Conservation (phyloP, 108 stramenopile species). For the Epithemia pelagica region DNA sequence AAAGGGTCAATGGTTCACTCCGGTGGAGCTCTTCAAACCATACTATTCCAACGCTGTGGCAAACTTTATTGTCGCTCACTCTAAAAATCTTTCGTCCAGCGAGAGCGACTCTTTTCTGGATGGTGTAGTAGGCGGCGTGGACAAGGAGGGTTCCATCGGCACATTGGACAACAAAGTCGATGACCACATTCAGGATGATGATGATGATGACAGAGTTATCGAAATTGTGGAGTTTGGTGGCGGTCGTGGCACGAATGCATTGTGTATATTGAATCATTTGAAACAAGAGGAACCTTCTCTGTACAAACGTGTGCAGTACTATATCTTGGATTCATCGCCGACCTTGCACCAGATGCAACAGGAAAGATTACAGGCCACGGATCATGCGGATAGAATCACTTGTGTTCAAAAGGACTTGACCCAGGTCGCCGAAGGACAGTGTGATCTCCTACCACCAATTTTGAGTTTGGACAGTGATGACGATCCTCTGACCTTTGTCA, state of each 20-base stretch:
- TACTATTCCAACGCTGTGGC: conserved; percentile 64
- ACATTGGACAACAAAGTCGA: neutral
- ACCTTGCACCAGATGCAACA: conserved; percentile 59
- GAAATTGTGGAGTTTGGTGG: conserved; percentile 78
- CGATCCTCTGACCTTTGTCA: conserved; percentile 42
- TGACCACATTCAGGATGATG: neutral
- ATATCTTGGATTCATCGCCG: conserved; percentile 71
- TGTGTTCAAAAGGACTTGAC: conserved; percentile 54
- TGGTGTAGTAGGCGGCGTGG: no score
- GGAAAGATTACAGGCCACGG: conserved; percentile 20
- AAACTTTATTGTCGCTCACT: conserved; percentile 48
- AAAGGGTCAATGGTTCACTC: conserved; percentile 81
- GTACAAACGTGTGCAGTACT: conserved; percentile 57
- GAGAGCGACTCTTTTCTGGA: neutral
- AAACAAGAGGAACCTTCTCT: conserved; percentile 30
- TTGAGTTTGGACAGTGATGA: neutral
- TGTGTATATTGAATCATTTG: conserved; percentile 49
- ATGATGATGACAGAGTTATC: neutral
- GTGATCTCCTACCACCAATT: neutral
- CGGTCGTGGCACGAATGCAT: conserved; percentile 81
- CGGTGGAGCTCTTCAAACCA: conserved; percentile 73
- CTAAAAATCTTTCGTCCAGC: conserved; percentile 11
- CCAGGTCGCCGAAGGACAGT: conserved; percentile 62
- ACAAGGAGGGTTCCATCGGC: no score
- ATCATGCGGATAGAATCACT: conserved; percentile 48